phyloP scores from a whole-genome alignment of 352 stramenopile species.

The Aphanomyces astaci region DNA sequence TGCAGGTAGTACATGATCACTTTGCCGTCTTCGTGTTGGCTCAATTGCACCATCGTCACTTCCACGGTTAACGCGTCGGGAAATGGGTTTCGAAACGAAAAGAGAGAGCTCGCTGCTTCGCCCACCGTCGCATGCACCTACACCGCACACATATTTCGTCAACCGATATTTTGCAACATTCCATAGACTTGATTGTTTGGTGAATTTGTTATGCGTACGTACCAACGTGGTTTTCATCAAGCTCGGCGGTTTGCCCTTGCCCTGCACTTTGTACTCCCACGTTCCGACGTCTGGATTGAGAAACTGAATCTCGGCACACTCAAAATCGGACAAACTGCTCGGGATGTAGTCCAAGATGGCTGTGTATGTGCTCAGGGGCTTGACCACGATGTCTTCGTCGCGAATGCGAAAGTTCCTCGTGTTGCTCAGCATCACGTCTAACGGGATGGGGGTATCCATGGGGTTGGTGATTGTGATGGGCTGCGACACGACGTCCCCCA shows the following conservation, averaged over 20 bases:
- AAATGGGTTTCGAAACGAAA: constrained; percentile 92
- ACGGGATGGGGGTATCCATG: constrained; percentile 57
- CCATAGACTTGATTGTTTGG: constrained; percentile 11
- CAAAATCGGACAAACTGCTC: constrained; percentile 77
- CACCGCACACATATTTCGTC: background rate
- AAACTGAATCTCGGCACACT: constrained; percentile 63
- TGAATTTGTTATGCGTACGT: too few species aligned
- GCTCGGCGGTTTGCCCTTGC: constrained; percentile 73
- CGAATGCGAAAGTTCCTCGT: constrained; percentile 86
- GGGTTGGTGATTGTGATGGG: constrained; percentile 87
- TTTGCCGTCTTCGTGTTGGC: constrained; percentile 14
- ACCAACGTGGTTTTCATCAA: constrained; percentile 78
- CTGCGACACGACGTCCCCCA: constrained; percentile 71
- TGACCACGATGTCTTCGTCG: constrained; percentile 23
- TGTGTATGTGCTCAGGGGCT: constrained; percentile 25
- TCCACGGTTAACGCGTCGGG: constrained; percentile 67
- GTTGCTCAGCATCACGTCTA: constrained; percentile 70
- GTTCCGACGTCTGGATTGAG: constrained; percentile 70
- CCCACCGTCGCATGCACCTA: constrained; percentile 56
- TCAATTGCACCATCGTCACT: constrained; percentile 50
- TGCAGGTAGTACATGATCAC: background rate
- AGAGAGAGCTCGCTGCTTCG: constrained; percentile 75
- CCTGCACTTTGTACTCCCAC: constrained; percentile 80
- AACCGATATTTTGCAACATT: background rate
- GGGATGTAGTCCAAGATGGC: constrained; percentile 86